Evolutionary conservation across 495 filamentous ascomycete genomes (phyloP).

Genomic region (Trichocladium uniseriatum): DNA sequence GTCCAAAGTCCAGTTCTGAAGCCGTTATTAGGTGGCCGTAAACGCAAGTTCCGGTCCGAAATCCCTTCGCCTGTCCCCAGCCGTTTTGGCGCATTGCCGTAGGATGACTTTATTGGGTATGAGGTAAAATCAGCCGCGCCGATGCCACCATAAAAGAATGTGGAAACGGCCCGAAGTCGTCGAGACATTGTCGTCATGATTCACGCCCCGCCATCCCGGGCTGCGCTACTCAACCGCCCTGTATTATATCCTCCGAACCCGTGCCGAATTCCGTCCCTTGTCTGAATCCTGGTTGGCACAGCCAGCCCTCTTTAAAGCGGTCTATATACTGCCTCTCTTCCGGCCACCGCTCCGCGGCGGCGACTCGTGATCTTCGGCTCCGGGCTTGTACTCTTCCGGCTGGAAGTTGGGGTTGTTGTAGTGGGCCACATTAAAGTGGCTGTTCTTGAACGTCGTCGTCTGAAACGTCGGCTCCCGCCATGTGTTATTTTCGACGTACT

Average conservation of each 20-base stretch:
- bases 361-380: constrained; percentile 30
- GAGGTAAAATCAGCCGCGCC: neutral
- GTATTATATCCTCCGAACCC: constrained; percentile 5
- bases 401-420: constrained; percentile 81
- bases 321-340: constrained; percentile 33
- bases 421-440: constrained; percentile 73
- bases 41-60: neutral
- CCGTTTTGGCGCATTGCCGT: neutral
- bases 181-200: neutral
- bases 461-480: constrained; percentile 42
- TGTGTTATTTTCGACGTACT: constrained; percentile 30
- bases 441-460: constrained; percentile 49
- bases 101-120: neutral
- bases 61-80: neutral
- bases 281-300: constrained; percentile 6
- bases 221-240: neutral
- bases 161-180: neutral
- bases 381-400: constrained; percentile 52
- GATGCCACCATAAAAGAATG: neutral
- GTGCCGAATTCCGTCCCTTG: neutral
- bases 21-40: neutral
- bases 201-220: no score
- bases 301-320: constrained; percentile 4
- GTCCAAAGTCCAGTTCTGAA: neutral
- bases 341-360: constrained; percentile 20